Base-by-base conservation (phyloP, 2,329 filamentous ascomycete genomes). In the Fulvia fulva region DNA sequence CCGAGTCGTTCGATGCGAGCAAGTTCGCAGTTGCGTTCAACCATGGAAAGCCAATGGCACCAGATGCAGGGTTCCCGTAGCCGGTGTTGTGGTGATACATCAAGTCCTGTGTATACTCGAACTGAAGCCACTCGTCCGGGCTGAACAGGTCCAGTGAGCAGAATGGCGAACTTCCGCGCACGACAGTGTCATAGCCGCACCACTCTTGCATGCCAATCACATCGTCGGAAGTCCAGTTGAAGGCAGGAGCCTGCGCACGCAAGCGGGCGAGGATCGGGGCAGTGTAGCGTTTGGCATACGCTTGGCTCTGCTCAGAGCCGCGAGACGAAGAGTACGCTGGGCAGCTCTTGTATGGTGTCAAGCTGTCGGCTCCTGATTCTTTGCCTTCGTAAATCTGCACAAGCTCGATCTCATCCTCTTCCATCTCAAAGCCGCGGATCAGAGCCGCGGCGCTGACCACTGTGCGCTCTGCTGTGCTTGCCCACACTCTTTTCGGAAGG, bases 151-250 rank as follows among this genome's bases (percentile, higher is more conserved):
- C 75, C 0, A 83, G 75, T 54, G 82, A 78, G 68, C 87, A 89
- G 76, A 83, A 88, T 0, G 85, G 83, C 4, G 83, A 87, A 1
- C 73, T 74, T 1, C 86, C 86, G 0, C 78, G 83, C 62, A 89
- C 87, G 65, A 89, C 86, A 2, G 81, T 84, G 66, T 90, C 87
- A 59, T 87, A 89, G 3, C 85, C 87, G 64, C 87, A 90, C n/a
- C 88, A 77, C 64, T 89, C 88, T 0, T 85, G 85, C 51, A 89
- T 85, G 34, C 81, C 86, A 54, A 85, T 82, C 14, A 89, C 77
- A 64, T 89, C 86, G 51, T 79, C 76, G 22, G 78, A 71, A 0
- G 83, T 87, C 72, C 88, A 87, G 73, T 87, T 85, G 72, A 89
- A 87, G 0, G 68, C 74, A 0, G 79, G 81, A 2, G 77, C 83